Evolutionary conservation across 495 filamentous ascomycete species (phyloP), one percentile per base, ranked within the genome.

Genomic region (Echria macrotheca): DNA sequence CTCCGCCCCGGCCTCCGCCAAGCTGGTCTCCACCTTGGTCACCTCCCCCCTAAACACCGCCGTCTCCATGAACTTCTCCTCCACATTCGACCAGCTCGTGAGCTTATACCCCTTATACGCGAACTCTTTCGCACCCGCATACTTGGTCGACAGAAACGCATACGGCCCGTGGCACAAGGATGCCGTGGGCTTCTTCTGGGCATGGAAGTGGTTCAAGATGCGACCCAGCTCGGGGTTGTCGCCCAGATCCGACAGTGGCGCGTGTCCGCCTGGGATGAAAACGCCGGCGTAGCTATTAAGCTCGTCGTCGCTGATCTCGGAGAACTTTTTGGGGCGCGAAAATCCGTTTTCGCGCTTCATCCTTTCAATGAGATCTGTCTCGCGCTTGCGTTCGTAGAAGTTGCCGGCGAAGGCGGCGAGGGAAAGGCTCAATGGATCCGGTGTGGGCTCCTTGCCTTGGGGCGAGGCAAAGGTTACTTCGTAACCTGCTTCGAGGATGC

Each of bases 51-150:
- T 23, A 24, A 47, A 47, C 15, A 47, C 44, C 2, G 14, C 44
- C 44, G 44, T 47, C 44, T 47, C 44, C 44, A 47, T 47, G 24
- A 47, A 47, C 44, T 37, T 47, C 32, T 47, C 44, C 44, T 47
- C 44, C 14, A 31, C 44, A 24, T 47, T 31, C 1, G 44, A 47
- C 44, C 44, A 47, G 29, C 44, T 47, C 19, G 44, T 47, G 2
- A 47, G 44, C 29, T 37, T 47, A 15, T 47, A 47, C 44, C 44
- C 44, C 29, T 47, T 47, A 18, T 47, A 47, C 44, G 44, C 44
- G 24, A 47, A 47, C 44, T 25, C 44, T 21, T 37, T 37, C 1
- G 15, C 44, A 4, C 44, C 44, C 26, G 44, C 44, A 22, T 12
- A 25, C 44, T 47, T 47, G 12, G 44, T 47, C 44, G 44, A 47